Evolutionary conservation across 1,139 yeast species (phyloP).

Genomic region (Lodderomyces metapsilosis): DNA sequence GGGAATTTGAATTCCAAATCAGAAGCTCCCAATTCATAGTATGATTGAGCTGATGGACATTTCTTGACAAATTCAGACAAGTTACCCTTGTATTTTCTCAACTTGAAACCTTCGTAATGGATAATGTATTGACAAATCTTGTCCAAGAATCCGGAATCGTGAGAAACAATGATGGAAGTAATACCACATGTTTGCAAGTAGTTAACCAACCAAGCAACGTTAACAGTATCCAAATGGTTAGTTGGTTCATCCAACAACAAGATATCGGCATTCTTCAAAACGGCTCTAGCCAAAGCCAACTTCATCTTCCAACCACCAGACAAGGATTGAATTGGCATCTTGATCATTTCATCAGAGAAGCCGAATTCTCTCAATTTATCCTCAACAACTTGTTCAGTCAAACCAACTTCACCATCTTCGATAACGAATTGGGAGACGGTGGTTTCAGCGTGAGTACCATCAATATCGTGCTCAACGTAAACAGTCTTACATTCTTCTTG

Average conservation of each 20-base stretch:
- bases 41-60: slow-evolving; percentile 98
- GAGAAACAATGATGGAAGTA: slow-evolving; percentile 97
- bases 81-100: slow-evolving; percentile 99
- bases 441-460: slow-evolving; percentile 96
- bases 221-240: slow-evolving; percentile 98
- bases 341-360: slow-evolving; percentile 89
- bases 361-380: slow-evolving; percentile 82
- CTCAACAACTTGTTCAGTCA: slow-evolving; percentile 64
- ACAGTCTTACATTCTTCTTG: slow-evolving; percentile 98
- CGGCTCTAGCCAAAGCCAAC: slow-evolving; percentile 98
- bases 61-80: slow-evolving; percentile 96
- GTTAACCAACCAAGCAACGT: slow-evolving; percentile 99
- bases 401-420: slow-evolving; percentile 78
- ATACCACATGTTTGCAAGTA: slow-evolving; percentile 98
- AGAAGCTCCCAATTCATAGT: slow-evolving; percentile 98
- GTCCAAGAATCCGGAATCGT: slow-evolving; percentile 99
- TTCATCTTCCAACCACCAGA: slow-evolving; percentile 99
- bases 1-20: slow-evolving; percentile 96
- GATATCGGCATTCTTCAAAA: slow-evolving; percentile 97
- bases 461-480: slow-evolving; percentile 99
- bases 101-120: slow-evolving; percentile 99
- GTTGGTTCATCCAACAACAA: slow-evolving; percentile 99
- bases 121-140: slow-evolving; percentile 96
- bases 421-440: slow-evolving; percentile 88
- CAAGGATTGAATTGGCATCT: slow-evolving; percentile 90